Percentiles rank a stretch among this genome's conserved stretches.
Conservation (phyloP, 352 stramenopile species). For the Peronospora tabacina region DNA sequence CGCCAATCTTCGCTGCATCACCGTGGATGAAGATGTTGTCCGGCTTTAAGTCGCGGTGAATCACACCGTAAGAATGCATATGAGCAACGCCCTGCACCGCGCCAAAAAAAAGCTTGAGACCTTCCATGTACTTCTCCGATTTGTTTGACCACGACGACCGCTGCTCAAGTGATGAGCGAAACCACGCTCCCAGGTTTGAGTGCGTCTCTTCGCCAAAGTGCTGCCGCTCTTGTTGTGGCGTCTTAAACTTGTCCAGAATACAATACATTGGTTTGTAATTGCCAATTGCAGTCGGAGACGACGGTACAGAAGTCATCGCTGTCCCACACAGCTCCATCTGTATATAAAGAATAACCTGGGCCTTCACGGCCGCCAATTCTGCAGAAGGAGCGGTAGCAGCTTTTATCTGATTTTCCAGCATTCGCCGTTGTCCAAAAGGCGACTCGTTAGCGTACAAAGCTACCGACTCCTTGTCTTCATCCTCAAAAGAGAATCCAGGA, state of each 20-base stretch:
- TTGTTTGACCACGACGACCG: conserved; percentile 32
- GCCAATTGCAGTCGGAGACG: conserved; percentile 9
- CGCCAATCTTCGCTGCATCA: conserved; percentile 54
- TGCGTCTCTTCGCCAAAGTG: conserved; percentile 32
- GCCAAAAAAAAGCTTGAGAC: conserved; percentile 52
- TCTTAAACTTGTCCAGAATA: conserved; percentile 37
- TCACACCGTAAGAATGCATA: conserved; percentile 64
- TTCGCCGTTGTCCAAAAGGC: conserved; percentile 15
- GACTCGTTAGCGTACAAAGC: conserved; percentile 23
- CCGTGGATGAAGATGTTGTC: conserved; percentile 72
- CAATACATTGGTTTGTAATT: conserved; percentile 40
- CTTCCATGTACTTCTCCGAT: conserved; percentile 45
- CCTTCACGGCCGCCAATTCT: conserved; percentile 23
- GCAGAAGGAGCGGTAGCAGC: conserved; percentile 4
- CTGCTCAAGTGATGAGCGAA: conserved; percentile 54
- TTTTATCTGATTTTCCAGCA: conserved; percentile 21
- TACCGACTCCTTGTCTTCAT: conserved; percentile 36
- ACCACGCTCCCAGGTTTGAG: conserved; percentile 59
- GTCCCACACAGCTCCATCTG: conserved; percentile 68
- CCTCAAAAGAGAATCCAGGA: conserved; percentile 53
- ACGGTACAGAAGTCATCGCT: conserved; percentile 17
- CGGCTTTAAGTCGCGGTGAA: conserved; percentile 69
- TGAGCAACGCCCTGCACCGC: conserved; percentile 66
- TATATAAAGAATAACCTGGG: conserved; percentile 62
- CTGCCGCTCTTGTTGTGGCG: conserved; percentile 19